phyloP scores from a whole-genome alignment of 176 grass and related monocot species.

The Poa annua region DNA sequence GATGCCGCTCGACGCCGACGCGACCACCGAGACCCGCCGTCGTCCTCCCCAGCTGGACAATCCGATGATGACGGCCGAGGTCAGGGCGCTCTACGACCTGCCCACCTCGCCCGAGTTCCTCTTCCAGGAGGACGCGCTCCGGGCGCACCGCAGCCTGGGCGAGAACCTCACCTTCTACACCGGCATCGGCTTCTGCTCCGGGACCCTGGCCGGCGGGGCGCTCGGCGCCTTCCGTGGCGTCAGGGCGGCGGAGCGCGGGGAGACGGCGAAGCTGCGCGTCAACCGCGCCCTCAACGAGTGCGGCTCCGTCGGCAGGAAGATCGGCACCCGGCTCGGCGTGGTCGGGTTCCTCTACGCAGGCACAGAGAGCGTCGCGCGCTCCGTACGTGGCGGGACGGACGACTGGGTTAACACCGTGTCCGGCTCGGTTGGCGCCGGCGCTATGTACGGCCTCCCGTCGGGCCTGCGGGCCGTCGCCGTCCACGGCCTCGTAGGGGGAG shows the following conservation, averaged over 20 bases:
- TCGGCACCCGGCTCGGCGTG: conserved; percentile 55
- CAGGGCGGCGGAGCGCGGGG: conserved; percentile 45
- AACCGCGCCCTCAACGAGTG: conserved; percentile 60
- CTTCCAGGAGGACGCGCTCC: conserved; percentile 47
- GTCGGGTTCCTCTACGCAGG: conserved; percentile 59
- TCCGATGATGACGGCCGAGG: background rate
- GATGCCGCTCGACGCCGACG: conserved; percentile 25
- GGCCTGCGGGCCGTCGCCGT: conserved; percentile 50
- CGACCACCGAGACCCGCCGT: background rate
- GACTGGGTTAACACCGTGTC: conserved; percentile 68
- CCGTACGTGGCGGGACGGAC: conserved; percentile 39
- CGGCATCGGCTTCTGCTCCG: conserved; percentile 50
- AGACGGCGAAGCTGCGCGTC: conserved; percentile 59
- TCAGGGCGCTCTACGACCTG: conserved; percentile 49
- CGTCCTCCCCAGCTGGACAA: conserved; percentile 25
- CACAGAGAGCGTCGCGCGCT: conserved; percentile 44
- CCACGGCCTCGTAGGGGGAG: conserved; percentile 54
- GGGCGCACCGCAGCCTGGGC: conserved; percentile 27
- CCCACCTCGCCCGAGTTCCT: conserved; percentile 70
- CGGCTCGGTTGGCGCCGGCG: conserved; percentile 50
- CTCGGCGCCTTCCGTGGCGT: conserved; percentile 47
- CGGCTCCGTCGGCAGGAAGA: conserved; percentile 48
- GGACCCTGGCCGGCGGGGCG: conserved; percentile 40
- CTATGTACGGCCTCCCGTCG: conserved; percentile 49
- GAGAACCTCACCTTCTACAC: conserved; percentile 66